phyloP scores from a whole-genome alignment of 2,329 filamentous ascomycete species.

The Cercospora zeae-maydis region DNA sequence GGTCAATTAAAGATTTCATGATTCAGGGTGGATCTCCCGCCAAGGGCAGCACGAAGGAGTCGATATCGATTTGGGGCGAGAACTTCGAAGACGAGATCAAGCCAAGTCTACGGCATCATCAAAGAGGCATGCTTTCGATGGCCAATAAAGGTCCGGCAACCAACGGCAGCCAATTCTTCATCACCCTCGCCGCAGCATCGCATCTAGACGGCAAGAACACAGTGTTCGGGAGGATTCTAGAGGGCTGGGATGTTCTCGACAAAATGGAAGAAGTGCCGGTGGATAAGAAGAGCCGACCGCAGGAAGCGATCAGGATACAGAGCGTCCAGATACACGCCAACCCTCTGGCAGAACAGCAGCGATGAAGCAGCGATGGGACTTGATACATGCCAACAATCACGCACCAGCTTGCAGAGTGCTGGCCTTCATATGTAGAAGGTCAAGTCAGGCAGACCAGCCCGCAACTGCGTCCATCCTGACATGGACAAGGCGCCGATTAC shows the following conservation, averaged over 20 bases:
- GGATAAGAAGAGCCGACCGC: constrained; percentile 74
- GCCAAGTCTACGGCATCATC: constrained; percentile 76
- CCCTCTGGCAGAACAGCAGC: constrained; percentile 57
- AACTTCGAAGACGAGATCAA: constrained; percentile 78
- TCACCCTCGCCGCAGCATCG: constrained; percentile 71
- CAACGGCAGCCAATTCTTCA: constrained; percentile 87
- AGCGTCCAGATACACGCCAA: constrained; percentile 74
- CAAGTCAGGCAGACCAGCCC: background rate
- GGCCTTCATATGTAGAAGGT: background rate
- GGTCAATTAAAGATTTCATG: constrained; percentile 78
- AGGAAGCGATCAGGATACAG: constrained; percentile 63
- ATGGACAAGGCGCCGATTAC: background rate
- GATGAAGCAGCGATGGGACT: constrained; percentile 15
- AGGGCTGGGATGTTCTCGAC: constrained; percentile 59
- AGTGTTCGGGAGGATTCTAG: constrained; percentile 70
- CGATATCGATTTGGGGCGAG: constrained; percentile 67
- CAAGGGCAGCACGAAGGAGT: constrained; percentile 40
- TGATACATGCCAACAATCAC: background rate
- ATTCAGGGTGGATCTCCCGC: constrained; percentile 65
- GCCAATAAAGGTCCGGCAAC: constrained; percentile 91
- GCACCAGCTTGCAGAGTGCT: background rate
- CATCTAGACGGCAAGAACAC: constrained; percentile 83
- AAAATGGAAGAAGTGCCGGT: constrained; percentile 68
- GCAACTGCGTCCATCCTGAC: background rate
- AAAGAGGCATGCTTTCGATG: constrained; percentile 89